phyloP scores from a whole-genome alignment of 2,329 filamentous ascomycete species.

The Chaetothyriales sp. region DNA sequence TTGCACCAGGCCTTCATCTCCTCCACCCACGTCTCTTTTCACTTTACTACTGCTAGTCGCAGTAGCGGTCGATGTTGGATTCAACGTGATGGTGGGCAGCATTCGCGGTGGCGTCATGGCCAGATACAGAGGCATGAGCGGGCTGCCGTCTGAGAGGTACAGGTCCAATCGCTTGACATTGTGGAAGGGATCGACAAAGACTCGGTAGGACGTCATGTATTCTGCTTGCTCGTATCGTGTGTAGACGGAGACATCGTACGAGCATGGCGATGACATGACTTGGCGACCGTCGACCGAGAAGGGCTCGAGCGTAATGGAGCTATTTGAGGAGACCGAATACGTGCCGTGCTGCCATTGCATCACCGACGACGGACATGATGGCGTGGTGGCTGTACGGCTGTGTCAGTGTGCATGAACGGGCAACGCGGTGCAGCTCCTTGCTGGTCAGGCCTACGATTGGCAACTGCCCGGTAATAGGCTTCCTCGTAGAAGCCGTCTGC shows the following conservation, averaged over 20 bases:
- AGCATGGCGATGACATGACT: slow-evolving; percentile 51
- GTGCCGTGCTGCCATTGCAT: slow-evolving; percentile 63
- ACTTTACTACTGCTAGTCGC: slow-evolving; percentile 18
- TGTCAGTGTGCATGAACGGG: background rate
- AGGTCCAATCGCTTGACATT: slow-evolving; percentile 51
- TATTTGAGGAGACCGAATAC: slow-evolving; percentile 43
- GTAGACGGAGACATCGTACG: slow-evolving; percentile 41
- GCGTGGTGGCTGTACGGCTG: slow-evolving; percentile 37
- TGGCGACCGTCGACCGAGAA: slow-evolving; percentile 55
- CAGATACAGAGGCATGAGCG: slow-evolving; percentile 55
- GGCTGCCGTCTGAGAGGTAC: slow-evolving; percentile 49
- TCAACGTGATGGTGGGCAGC: slow-evolving; percentile 54
- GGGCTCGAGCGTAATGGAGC: slow-evolving; percentile 46
- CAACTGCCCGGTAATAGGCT: slow-evolving; percentile 54
- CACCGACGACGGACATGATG: slow-evolving; percentile 49
- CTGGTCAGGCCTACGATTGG: slow-evolving; percentile 46
- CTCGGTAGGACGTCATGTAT: slow-evolving; percentile 40
- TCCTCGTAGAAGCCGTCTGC: slow-evolving; percentile 54
- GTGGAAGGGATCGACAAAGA: slow-evolving; percentile 46
- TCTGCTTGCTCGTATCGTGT: slow-evolving; percentile 55
- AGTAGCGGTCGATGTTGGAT: slow-evolving; percentile 36
- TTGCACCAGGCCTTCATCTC: background rate
- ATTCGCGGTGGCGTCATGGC: slow-evolving; percentile 51
- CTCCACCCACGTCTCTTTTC: slow-evolving; percentile 21
- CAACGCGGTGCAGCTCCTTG: background rate